phyloP scores from a whole-genome alignment of 2,329 filamentous ascomycete species.

The Penicillium expansum region DNA sequence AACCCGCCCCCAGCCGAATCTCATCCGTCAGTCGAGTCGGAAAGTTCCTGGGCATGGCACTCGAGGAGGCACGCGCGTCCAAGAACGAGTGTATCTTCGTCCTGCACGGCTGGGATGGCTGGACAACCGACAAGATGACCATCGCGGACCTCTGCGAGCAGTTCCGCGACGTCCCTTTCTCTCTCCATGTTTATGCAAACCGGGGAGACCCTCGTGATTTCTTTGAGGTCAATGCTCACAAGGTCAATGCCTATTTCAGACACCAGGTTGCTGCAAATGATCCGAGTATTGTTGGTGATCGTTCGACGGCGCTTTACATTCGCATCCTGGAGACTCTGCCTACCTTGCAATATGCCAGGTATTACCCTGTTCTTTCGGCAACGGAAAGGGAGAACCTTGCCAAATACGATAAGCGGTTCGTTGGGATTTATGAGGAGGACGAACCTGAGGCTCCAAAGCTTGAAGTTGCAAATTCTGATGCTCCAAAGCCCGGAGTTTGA shows the following conservation, averaged over 20 bases:
- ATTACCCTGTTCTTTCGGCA: not conserved
- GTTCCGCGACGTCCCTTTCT: not conserved
- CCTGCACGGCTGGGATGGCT: constrained; percentile 3
- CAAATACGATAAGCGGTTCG: not conserved
- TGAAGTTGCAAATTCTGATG: not conserved
- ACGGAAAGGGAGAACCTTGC: not conserved
- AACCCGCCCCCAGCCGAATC: not conserved
- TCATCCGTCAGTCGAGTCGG: not conserved
- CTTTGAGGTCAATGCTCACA: constrained; percentile 2
- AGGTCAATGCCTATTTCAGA: not conserved
- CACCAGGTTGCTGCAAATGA: not conserved
- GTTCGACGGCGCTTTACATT: not conserved
- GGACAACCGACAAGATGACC: not conserved
- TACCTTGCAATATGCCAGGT: not conserved
- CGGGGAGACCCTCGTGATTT: not conserved
- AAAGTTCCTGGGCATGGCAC: not conserved
- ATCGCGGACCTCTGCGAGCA: not conserved
- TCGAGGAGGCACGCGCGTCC: constrained; percentile 2
- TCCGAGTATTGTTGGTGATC: not conserved
- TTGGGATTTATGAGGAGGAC: not conserved
- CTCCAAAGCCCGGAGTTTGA: not conserved
- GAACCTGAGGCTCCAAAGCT: not conserved
- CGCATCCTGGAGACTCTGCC: constrained; percentile 1
- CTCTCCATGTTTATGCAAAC: constrained; percentile 3
- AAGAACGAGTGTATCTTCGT: constrained; percentile 3